Conservation (phyloP, 768 basidiomycete species). For the Boletellus sp. region DNA sequence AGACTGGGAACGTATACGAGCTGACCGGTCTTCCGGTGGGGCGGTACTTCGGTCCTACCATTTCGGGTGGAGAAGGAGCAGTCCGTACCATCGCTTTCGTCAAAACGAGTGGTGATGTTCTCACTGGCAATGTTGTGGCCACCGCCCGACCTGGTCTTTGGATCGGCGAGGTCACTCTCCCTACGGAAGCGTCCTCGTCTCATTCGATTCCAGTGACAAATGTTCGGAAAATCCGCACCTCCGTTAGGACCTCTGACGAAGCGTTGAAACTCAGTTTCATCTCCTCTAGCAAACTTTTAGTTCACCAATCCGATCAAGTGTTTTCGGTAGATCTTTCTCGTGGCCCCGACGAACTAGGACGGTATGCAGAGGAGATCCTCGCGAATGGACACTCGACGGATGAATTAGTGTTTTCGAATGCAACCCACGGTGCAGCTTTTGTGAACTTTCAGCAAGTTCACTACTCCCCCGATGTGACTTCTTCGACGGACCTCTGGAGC, state of each 20-base stretch:
- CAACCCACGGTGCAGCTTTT: slow-evolving; percentile 50
- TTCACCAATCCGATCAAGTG: slow-evolving; percentile 51
- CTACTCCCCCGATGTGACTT: slow-evolving; percentile 43
- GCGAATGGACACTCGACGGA: slow-evolving; percentile 55
- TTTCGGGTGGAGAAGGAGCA: slow-evolving; percentile 43
- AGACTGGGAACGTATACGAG: slow-evolving; percentile 41
- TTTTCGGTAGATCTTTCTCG: slow-evolving; percentile 50
- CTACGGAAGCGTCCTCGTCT: slow-evolving; percentile 26
- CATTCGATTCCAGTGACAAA: slow-evolving; percentile 41
- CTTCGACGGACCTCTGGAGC: slow-evolving; percentile 56
- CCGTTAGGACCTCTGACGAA: slow-evolving; percentile 41
- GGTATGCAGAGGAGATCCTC: slow-evolving; percentile 45
- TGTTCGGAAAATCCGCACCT: slow-evolving; percentile 47
- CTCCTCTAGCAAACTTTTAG: slow-evolving; percentile 52
- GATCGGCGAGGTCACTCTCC: slow-evolving; percentile 55
- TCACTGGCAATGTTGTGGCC: slow-evolving; percentile 64
- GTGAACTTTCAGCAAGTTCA: slow-evolving; percentile 71
- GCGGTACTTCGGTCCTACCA: slow-evolving; percentile 57
- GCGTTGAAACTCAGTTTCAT: slow-evolving; percentile 54
- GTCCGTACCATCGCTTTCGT: slow-evolving; percentile 57
- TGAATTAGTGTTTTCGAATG: slow-evolving; percentile 49
- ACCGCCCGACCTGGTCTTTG: slow-evolving; percentile 64
- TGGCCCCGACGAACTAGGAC: slow-evolving; percentile 43
- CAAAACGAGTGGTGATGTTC: slow-evolving; percentile 54
- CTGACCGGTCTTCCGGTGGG: slow-evolving; percentile 59